phyloP scores from a whole-genome alignment of 2,329 filamentous ascomycete species.

The Taxawa tesnikishii region DNA sequence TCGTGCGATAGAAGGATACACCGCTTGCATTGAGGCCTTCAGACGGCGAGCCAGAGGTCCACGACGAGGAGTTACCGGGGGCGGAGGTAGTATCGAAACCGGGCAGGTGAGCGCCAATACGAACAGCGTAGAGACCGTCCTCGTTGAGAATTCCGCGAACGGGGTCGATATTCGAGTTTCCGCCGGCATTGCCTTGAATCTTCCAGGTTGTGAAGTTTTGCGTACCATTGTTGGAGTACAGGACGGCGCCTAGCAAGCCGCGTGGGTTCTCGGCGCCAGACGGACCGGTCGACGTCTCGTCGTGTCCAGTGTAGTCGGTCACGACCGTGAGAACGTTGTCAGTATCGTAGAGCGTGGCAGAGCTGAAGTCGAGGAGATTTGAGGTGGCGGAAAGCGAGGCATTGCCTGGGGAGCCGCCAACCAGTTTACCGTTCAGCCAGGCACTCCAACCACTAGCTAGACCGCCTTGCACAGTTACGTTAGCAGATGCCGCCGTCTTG shows the following conservation, averaged over 20 bases:
- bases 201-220: constrained; percentile 43
- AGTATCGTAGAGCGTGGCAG: constrained; percentile 26
- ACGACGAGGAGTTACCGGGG: constrained; percentile 12
- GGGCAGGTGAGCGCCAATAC: constrained; percentile 47
- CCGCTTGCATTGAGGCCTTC: constrained; percentile 32
- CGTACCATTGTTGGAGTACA: constrained; percentile 27
- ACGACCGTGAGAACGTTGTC: constrained; percentile 42
- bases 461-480: constrained; percentile 40
- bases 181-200: constrained; percentile 44
- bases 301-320: constrained; percentile 51
- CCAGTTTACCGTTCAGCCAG: constrained; percentile 44
- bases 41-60: constrained; percentile 27
- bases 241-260: constrained; percentile 40
- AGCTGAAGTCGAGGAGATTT: constrained; percentile 38
- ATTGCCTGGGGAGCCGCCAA: constrained; percentile 43
- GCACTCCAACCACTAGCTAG: constrained; percentile 41
- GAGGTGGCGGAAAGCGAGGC: constrained; percentile 27
- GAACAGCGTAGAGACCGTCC: constrained; percentile 45
- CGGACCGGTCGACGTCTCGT: constrained; percentile 35
- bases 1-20: constrained; percentile 44
- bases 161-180: constrained; percentile 40
- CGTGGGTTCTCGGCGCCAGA: constrained; percentile 40
- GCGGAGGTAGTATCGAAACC: constrained; percentile 35
- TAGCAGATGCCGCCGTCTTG: constrained; percentile 21
- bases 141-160: constrained; percentile 46